Conservation (phyloP, 116 monocot genomes). For the Posidonia oceanica region DNA sequence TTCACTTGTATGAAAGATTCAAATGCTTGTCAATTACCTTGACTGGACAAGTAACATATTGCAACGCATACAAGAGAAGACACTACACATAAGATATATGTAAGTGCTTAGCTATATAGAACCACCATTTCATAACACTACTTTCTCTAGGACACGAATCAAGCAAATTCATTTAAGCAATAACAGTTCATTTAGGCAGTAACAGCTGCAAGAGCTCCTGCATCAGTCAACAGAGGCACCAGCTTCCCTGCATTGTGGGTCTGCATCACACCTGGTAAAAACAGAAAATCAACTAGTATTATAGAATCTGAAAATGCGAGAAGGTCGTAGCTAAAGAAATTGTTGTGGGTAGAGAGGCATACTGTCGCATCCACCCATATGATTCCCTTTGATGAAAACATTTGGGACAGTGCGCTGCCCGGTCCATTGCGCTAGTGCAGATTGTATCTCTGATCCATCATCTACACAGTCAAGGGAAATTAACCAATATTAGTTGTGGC, state of each 20-base stretch:
- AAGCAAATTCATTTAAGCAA: too few species aligned
- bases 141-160: too few species aligned
- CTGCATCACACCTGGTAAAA: slow-evolving; percentile 26
- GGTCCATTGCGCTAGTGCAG: slow-evolving; percentile 54
- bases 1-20: too few species aligned
- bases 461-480: slow-evolving; percentile 14
- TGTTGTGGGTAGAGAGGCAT: slow-evolving; percentile 3
- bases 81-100: too few species aligned
- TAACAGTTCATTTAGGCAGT: background rate
- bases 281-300: background rate
- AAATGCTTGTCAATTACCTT: too few species aligned
- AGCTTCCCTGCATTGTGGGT: slow-evolving; percentile 38
- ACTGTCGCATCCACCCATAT: slow-evolving; percentile 79
- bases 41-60: too few species aligned
- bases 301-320: background rate
- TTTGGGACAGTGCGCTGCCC: slow-evolving; percentile 78
- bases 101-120: too few species aligned
- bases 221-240: slow-evolving; percentile 58
- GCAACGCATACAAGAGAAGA: too few species aligned
- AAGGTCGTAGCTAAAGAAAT: background rate
- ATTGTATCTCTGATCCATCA: slow-evolving; percentile 63
- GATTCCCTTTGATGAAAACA: slow-evolving; percentile 60
- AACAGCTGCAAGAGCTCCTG: slow-evolving; percentile 37
- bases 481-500: background rate
- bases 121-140: too few species aligned